phyloP scores from a whole-genome alignment of 129 eudicot genomes.

The Kitagawia praeruptora region DNA sequence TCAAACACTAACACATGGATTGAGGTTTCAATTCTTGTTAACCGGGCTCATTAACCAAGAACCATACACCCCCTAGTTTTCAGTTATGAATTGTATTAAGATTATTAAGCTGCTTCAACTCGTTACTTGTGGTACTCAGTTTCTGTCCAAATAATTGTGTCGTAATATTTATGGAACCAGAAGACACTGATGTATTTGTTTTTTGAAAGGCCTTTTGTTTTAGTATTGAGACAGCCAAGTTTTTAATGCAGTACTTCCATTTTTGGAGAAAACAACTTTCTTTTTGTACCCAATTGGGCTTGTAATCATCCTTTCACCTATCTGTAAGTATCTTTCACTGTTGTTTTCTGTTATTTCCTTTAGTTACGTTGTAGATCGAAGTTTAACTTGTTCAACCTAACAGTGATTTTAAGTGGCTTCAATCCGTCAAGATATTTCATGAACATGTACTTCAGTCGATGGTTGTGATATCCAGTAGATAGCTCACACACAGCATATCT shows the following conservation, averaged over 20 bases:
- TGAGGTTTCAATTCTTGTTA: too few species aligned
- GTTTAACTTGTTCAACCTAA: slow-evolving; percentile 15
- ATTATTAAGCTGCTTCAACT: neutral
- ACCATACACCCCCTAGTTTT: neutral
- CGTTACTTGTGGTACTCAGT: neutral
- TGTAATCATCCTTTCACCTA: slow-evolving; percentile 76
- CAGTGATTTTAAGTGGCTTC: slow-evolving; percentile 87
- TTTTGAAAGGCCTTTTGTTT: neutral
- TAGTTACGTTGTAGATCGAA: neutral
- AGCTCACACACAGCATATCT: slow-evolving; percentile 13
- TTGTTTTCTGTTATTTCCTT: neutral
- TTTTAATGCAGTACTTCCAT: slow-evolving; percentile 77
- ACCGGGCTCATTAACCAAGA: too few species aligned
- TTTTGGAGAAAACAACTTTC: slow-evolving; percentile 88
- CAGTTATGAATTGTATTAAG: neutral
- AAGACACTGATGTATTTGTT: neutral
- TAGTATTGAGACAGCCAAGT: neutral
- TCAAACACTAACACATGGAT: too few species aligned
- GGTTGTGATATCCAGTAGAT: slow-evolving; percentile 30
- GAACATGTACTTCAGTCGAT: slow-evolving; percentile 81
- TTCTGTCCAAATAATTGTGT: neutral
- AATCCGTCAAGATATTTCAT: slow-evolving; percentile 93
- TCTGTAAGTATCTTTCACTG: slow-evolving; percentile 40
- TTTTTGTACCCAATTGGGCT: slow-evolving; percentile 95
- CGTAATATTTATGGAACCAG: neutral